Evolutionary conservation across 2,329 filamentous ascomycete genomes (phyloP), one percentile per base, ranked within the genome.

Genomic region (Colletotrichum sublineola): DNA sequence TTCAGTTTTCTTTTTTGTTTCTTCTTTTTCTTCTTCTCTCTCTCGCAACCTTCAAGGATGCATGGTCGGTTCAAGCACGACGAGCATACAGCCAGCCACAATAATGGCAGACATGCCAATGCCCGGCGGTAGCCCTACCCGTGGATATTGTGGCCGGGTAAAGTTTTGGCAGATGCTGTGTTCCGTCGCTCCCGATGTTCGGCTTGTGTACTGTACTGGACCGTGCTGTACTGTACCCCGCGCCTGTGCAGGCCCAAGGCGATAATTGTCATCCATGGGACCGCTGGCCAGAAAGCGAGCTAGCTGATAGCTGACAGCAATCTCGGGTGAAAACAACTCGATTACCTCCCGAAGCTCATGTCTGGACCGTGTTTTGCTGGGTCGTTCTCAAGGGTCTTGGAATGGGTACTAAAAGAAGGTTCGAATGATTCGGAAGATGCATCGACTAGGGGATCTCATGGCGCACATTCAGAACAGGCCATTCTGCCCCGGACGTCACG

Each of bases 401-500:
- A 24, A 24, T 24, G 24, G 24, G 24, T 24, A 24, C 24, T 24
- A 24, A 24, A 24, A 24, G 24, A 24, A 24, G 24, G 24, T 24
- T 1, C 24, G 24, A 24, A 24, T 24, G 24, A 24, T 24, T 24
- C 24, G 24, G 24, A 24, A 24, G 24, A 24, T 24, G 24, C 24
- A 24, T 24, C 24, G 24, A 24, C 24, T n/a, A 55, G 40, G 48
- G 62, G 64, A 71, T 67, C 48, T 38, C 46, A 67, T 36, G 68
- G 64, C 24, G 24, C 69, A 53, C 60, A 52, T 68, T 38, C 46
- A 68, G 65, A 64, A 64, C 66, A 69, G 69, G 66, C 66, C 69
- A 72, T 63, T 50, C 48, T 63, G n/a, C 53, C 60, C 52, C 53
- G 36, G 55, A 64, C 31, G 65, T 60, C 60, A 64, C 48, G 60